A percentile compares a stretch with the other conserved stretches of the same genome.
Evolutionary conservation across 1,284 basidiomycete species (phyloP).

Genomic region (Marasmius oreades): DNA sequence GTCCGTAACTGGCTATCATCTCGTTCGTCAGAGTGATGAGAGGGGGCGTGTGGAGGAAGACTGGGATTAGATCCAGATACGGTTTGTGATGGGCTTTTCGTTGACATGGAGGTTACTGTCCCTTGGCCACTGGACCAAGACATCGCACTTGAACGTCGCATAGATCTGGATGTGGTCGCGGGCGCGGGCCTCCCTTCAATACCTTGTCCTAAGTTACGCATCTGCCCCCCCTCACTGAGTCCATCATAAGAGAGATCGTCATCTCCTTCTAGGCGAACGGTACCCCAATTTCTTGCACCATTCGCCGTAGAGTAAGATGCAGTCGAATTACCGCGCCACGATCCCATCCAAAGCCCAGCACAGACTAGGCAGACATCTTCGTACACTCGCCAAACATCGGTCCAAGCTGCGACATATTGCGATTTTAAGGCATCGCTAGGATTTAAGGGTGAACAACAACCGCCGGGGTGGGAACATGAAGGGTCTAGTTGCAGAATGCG

Average conservation of each 20-base stretch:
- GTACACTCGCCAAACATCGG: conserved; percentile 75
- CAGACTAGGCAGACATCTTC: conserved; percentile 80
- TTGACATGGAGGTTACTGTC: conserved; percentile 18
- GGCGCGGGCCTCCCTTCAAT: conserved; percentile 52
- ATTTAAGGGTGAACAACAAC: conserved; percentile 34
- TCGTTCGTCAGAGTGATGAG: conserved; percentile 22
- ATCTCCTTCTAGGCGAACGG: conserved; percentile 57
- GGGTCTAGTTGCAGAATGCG: conserved; percentile 57
- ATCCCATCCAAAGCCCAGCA: conserved; percentile 71
- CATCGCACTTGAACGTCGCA: conserved; percentile 38
- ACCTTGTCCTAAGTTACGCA: conserved; percentile 61
- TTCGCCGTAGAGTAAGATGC: conserved; percentile 43
- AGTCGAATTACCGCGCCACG: conserved; percentile 51
- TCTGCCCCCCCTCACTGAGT: conserved; percentile 27
- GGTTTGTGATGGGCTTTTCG: background rate
- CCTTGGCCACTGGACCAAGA: conserved; percentile 36
- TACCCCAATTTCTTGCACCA: conserved; percentile 49
- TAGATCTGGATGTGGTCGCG: conserved; percentile 29
- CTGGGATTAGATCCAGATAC: background rate
- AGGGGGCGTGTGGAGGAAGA: background rate
- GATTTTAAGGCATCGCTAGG: conserved; percentile 25
- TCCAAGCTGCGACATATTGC: conserved; percentile 48
- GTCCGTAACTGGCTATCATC: conserved; percentile 50
- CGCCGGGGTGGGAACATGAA: conserved; percentile 19
- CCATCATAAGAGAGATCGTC: conserved; percentile 44